Evolutionary conservation across 495 filamentous ascomycete species (phyloP), one percentile per base, ranked within the genome.

Genomic region (Chaetomium fimeti): DNA sequence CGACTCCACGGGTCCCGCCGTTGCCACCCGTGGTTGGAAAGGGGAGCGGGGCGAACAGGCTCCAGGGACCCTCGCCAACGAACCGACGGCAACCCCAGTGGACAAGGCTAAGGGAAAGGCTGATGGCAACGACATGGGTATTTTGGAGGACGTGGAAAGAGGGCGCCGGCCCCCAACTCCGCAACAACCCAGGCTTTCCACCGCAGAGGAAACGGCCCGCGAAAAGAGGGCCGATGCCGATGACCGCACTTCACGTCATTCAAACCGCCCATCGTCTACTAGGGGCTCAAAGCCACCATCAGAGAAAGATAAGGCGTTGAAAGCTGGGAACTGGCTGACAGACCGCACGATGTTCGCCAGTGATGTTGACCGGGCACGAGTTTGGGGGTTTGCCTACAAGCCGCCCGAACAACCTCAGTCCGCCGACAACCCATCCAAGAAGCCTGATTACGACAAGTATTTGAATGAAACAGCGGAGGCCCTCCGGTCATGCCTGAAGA

Each of bases 381-480:
- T 56, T 15, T 32, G 16, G n/a, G 53, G 29, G n/a, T 56, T 56
- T 24, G 20, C 28, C 2, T 56, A 56, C 53, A 56, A 40, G n/a
- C 9, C 18, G 22, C 18, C 22, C 29, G 53, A 56, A 32, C 1
- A n/a, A 36, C 1, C 53, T n/a, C 53, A 56, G 27, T 7, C 16
- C n/a, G n/a, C 29, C 12, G 53, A 56, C n/a, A 56, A 24, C 53
- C 5, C 53, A n/a, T 2, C 53, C 53, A 56, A 40, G 29, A 56
- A 40, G 29, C 13, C n/a, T 20, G 53, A 56, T 32, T 56, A 56
- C 53, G 29, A 56, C 28, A 40, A 40, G n/a, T 56, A 22, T 22
- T 29, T 56, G 18, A 13, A 40, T 7, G 29, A 56, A 1, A 40
- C n/a, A 24, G 53, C 53, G 18, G 29, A 24, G 3, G 29, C 53